Percentiles rank a stretch among this genome's conserved stretches.
These are phyloP conservation scores for Castanopsis chinensis DNA, from an alignment of 306 rosid species.

Conservation along the genomic window DNA sequence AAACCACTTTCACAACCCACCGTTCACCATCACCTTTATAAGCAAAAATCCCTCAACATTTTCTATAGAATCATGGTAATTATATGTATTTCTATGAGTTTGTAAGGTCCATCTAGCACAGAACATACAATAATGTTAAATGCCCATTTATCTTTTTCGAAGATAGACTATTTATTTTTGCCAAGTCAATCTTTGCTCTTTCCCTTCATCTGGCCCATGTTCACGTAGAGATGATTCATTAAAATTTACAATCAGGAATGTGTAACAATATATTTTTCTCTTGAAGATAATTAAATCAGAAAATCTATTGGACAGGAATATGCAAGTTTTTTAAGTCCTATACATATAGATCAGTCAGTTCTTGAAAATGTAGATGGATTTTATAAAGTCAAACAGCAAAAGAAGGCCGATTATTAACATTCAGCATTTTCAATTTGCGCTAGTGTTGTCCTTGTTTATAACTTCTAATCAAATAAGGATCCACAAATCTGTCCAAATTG, in stretches of 20 bases:
- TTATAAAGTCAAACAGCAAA: background rate
- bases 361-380: background rate
- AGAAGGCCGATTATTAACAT: background rate
- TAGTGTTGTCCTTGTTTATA: constrained; percentile 2
- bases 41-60: background rate
- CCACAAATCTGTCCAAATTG: background rate
- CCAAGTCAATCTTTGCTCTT: background rate
- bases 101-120: background rate
- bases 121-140: background rate
- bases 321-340: background rate
- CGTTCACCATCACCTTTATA: background rate
- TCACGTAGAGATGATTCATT: background rate
- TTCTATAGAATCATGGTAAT: too few species aligned
- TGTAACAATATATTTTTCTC: too few species aligned
- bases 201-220: background rate
- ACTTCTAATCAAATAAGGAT: background rate
- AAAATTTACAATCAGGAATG: background rate
- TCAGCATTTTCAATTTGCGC: background rate
- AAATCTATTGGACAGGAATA: background rate
- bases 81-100: background rate
- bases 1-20: background rate
- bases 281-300: too few species aligned
- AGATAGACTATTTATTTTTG: background rate
- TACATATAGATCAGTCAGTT: background rate
- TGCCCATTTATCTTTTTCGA: background rate